phyloP scores from a whole-genome alignment of 148 eudicot genomes.

The Rhododendron ferrugineum region DNA sequence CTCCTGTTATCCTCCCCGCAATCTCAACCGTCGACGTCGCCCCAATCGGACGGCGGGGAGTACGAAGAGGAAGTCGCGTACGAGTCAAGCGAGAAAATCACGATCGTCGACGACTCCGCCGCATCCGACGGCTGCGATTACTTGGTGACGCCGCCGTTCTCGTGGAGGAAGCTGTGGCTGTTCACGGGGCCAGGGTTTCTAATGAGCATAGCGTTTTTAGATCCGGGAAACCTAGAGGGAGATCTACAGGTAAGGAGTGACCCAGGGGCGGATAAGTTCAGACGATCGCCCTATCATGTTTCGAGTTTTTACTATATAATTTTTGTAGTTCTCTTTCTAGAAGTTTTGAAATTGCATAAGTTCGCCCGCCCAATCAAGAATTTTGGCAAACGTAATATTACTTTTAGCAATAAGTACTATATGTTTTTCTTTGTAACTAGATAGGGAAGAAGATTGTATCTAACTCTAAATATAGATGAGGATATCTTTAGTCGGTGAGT shows the following conservation, averaged over 20 bases:
- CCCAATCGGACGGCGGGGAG: constrained; percentile 11
- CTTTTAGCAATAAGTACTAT: not conserved
- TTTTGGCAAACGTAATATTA: not conserved
- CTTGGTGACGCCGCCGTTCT: constrained; percentile 44
- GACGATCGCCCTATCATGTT: not conserved
- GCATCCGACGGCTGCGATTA: constrained; percentile 7
- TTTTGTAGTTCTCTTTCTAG: not conserved
- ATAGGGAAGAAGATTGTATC: not conserved
- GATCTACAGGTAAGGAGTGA: constrained; percentile 46
- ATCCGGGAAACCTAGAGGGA: constrained; percentile 88
- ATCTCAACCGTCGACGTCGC: constrained; percentile 4
- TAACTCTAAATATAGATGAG: not conserved
- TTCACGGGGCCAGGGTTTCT: constrained; percentile 83
- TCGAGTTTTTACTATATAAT: not conserved
- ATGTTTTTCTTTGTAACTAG: not conserved
- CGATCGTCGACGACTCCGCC: constrained; percentile 20
- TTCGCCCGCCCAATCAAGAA: not conserved
- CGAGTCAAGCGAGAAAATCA: constrained; percentile 47
- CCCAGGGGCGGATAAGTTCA: too few species aligned
- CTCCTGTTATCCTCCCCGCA: constrained; percentile 25
- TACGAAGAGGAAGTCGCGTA: constrained; percentile 41
- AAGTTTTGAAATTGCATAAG: not conserved
- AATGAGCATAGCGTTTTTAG: constrained; percentile 88
- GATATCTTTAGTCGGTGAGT: not conserved
- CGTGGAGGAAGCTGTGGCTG: constrained; percentile 74